Percentiles rank a stretch among this genome's conserved stretches.
Conservation (phyloP, 2,329 filamentous ascomycete genomes). For the Pyricularia pennisetigena region DNA sequence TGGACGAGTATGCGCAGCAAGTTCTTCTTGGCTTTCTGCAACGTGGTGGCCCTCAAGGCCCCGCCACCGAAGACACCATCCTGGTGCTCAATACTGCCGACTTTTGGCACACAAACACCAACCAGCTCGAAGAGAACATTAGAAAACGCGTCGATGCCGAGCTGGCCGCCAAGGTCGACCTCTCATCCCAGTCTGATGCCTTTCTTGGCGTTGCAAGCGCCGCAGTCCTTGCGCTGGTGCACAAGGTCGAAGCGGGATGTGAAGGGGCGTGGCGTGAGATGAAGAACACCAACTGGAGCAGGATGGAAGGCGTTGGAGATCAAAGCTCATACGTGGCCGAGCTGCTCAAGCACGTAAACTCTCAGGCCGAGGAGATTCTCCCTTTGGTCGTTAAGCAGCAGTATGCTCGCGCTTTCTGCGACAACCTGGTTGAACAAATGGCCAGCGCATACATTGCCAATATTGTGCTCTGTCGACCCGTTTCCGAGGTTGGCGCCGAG, state of each 20-base stretch:
- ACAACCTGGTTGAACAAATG: slow-evolving; percentile 87
- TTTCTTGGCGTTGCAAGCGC: slow-evolving; percentile 93
- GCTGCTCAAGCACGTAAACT: slow-evolving; percentile 63
- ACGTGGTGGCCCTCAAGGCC: slow-evolving; percentile 15
- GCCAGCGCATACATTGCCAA: slow-evolving; percentile 71
- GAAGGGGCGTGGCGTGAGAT: slow-evolving; percentile 93
- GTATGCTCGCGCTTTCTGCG: slow-evolving; percentile 88
- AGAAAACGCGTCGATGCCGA: slow-evolving; percentile 80
- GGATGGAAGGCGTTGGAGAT: slow-evolving; percentile 86
- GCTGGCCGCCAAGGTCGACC: slow-evolving; percentile 65
- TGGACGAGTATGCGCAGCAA: slow-evolving; percentile 92
- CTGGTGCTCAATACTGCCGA: slow-evolving; percentile 93
- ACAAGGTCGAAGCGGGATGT: slow-evolving; percentile 70
- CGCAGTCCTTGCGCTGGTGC: slow-evolving; percentile 73
- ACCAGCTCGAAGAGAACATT: slow-evolving; percentile 89
- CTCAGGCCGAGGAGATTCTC: slow-evolving; percentile 64
- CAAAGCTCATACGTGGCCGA: slow-evolving; percentile 88
- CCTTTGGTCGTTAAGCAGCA: slow-evolving; percentile 77
- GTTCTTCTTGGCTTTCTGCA: slow-evolving; percentile 68
- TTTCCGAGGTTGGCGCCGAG: slow-evolving; percentile 90
- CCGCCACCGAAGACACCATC: slow-evolving; percentile 64
- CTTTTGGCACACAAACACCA: slow-evolving; percentile 86
- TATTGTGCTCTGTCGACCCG: slow-evolving; percentile 80
- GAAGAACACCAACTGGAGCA: slow-evolving; percentile 91
- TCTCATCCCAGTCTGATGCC: slow-evolving; percentile 87